phyloP scores from a whole-genome alignment of 129 eudicot genomes.

The Flaveria trinervia region DNA sequence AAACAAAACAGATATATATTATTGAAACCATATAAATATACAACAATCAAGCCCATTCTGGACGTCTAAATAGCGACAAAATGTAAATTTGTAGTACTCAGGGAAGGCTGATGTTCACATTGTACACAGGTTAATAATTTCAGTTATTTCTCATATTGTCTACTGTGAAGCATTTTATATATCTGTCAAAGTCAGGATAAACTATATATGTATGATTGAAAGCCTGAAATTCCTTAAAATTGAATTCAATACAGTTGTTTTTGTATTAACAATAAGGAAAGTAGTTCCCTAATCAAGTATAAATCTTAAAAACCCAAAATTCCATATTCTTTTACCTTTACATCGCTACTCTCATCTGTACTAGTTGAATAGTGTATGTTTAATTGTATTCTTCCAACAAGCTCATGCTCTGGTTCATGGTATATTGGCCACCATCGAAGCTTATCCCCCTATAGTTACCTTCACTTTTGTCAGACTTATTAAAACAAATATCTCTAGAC shows the following conservation, averaged over 20 bases:
- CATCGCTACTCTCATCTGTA: slow-evolving; percentile 52
- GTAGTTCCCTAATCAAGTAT: background rate
- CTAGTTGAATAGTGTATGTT: slow-evolving; percentile 58
- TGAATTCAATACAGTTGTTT: background rate
- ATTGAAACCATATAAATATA: slow-evolving; percentile 3
- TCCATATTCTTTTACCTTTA: slow-evolving; percentile 47
- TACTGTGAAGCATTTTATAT: background rate
- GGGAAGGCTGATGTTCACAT: slow-evolving; percentile 3
- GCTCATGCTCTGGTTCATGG: slow-evolving; percentile 76
- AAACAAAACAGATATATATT: slow-evolving; percentile 3
- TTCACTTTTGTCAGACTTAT: slow-evolving; percentile 10
- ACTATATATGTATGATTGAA: background rate
- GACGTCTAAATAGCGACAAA: background rate
- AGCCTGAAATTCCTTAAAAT: background rate
- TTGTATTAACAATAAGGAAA: background rate
- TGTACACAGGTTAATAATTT: background rate
- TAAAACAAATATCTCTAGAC: background rate
- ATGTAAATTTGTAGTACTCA: background rate
- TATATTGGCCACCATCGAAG: slow-evolving; percentile 81
- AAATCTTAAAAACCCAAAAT: background rate
- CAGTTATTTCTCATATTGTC: background rate
- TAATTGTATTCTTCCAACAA: slow-evolving; percentile 71
- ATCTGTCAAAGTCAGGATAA: background rate
- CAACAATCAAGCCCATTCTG: background rate
- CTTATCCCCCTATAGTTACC: slow-evolving; percentile 61